Conservation (phyloP, 2,329 filamentous ascomycete species). For the Hysterium pulicare region DNA sequence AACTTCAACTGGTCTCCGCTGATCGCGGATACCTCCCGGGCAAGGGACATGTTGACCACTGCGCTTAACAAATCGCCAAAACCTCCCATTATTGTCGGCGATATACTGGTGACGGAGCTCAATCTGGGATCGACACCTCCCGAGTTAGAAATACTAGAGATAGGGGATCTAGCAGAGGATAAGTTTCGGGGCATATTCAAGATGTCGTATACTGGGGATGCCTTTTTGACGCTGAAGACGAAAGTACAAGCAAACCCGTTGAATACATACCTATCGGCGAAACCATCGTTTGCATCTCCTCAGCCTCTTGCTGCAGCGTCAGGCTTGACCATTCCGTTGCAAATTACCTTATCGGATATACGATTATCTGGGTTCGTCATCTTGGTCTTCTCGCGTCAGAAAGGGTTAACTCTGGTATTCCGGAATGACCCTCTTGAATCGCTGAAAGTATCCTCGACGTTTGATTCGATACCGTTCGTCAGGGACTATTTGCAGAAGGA, state of each 20-base stretch:
- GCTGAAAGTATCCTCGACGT: conserved; percentile 96
- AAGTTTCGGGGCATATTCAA: conserved; percentile 98
- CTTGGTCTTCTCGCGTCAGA: conserved; percentile 94
- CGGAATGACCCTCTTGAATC: conserved; percentile 97
- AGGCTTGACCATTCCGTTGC: conserved; percentile 92
- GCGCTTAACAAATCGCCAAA: conserved; percentile 98
- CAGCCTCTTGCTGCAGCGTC: conserved; percentile 87
- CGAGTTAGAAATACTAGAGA: conserved; percentile 94
- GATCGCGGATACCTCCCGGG: conserved; percentile 88
- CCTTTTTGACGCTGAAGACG: conserved; percentile 91
- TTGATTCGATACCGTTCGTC: conserved; percentile 98
- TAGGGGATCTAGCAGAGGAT: conserved; percentile 95
- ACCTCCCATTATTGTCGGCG: conserved; percentile 97
- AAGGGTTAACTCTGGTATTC: conserved; percentile 93
- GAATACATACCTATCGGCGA: conserved; percentile 90
- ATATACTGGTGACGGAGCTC: conserved; percentile 96
- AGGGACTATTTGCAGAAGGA: conserved; percentile 94
- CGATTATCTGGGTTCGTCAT: conserved; percentile 97
- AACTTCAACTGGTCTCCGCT: conserved; percentile 99
- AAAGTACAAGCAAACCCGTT: conserved; percentile 96
- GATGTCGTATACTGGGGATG: conserved; percentile 96
- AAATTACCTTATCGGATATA: conserved; percentile 94
- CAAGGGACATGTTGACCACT: conserved; percentile 88
- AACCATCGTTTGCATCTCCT: conserved; percentile 88
- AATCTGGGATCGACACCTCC: conserved; percentile 94